Base-by-base conservation (phyloP, 1,284 basidiomycete species). In the Abortiporus biennis region DNA sequence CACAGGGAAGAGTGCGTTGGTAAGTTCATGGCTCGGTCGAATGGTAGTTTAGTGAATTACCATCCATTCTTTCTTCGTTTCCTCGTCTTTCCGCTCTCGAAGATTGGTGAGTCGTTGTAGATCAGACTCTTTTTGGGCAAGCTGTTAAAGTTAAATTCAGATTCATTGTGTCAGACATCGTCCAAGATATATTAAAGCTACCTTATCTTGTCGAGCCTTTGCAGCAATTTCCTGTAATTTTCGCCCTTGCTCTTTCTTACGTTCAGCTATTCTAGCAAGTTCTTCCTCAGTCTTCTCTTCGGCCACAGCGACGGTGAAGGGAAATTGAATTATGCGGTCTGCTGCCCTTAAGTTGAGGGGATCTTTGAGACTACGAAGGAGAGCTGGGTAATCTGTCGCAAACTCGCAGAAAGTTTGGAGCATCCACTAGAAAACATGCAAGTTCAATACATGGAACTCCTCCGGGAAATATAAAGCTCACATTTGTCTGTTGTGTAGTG, bases 261-360 rank as follows among this genome's bases (percentile, higher is more conserved):
- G 81, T 60, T 96, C 93, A 1, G 84, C 70, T 31, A 83, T 76
- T 19, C 80, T 74, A 1, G 80, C 76, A 0, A 96, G 62, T 56
- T 98, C 95, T 52, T 96, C 95, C 52, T 93, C 90, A 0, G 91
- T 88, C 63, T 94, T 95, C 61, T 95, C 92, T 36, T 89, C 85
- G 0, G 75, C 67, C 0, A 78, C 72, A 6, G 87, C 76, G 22
- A 80, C 54, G 0, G 72, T 66, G 58, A 82, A 96, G 0, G 93
- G 93, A 57, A 92, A 93, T 61, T 96, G 91, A 24, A 93, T 66
- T 47, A 94, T 75, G 33, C 79, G 76, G 54, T 89, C 85, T 11
- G 70, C 68, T 5, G 71, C 70, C n/a, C 78, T 77, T 51, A 96
- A 59, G 37, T 72, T 72, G 6, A 67, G 55, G 0, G 89, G 86